Evolutionary conservation across 805 yeast species (phyloP).

Genomic region (Schwanniomyces yamadae): DNA sequence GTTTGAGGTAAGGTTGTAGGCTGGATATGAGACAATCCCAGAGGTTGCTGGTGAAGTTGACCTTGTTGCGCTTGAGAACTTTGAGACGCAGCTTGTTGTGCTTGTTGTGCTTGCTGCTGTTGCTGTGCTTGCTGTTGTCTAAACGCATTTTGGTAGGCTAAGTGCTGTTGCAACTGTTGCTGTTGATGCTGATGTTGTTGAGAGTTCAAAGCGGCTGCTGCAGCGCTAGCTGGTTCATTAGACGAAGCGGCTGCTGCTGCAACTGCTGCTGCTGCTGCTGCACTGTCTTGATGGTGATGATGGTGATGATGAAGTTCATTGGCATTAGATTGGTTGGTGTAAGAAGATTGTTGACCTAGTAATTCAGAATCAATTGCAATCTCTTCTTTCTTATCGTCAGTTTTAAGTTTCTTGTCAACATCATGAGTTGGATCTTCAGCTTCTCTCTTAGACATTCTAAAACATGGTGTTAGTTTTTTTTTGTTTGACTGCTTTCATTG

Average conservation of each 20-base stretch:
- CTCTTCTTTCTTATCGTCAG: slow-evolving; percentile 14
- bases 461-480: neutral
- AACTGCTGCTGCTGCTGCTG: slow-evolving; percentile 39
- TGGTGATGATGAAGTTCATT: slow-evolving; percentile 5
- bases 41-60: slow-evolving; percentile 15
- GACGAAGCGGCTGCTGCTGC: slow-evolving; percentile 34
- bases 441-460: slow-evolving; percentile 22
- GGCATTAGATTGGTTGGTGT: slow-evolving; percentile 20
- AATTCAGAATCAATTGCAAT: slow-evolving; percentile 43
- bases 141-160: slow-evolving; percentile 14
- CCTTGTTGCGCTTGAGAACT: slow-evolving; percentile 10
- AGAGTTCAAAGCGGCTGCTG: slow-evolving; percentile 15
- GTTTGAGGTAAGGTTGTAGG: slow-evolving; percentile 32
- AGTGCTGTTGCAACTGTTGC: slow-evolving; percentile 18
- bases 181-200: slow-evolving; percentile 19
- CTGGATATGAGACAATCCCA: slow-evolving; percentile 21
- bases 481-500: neutral
- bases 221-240: slow-evolving; percentile 25
- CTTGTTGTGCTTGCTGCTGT: slow-evolving; percentile 18
- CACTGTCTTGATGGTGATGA: slow-evolving; percentile 17
- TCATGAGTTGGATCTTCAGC: slow-evolving; percentile 11
- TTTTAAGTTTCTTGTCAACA: slow-evolving; percentile 15
- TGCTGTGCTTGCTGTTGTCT: slow-evolving; percentile 19
- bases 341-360: slow-evolving; percentile 40
- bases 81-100: slow-evolving; percentile 9